Conservation (phyloP, 768 basidiomycete species). For the Clitopilus hobsonii region DNA sequence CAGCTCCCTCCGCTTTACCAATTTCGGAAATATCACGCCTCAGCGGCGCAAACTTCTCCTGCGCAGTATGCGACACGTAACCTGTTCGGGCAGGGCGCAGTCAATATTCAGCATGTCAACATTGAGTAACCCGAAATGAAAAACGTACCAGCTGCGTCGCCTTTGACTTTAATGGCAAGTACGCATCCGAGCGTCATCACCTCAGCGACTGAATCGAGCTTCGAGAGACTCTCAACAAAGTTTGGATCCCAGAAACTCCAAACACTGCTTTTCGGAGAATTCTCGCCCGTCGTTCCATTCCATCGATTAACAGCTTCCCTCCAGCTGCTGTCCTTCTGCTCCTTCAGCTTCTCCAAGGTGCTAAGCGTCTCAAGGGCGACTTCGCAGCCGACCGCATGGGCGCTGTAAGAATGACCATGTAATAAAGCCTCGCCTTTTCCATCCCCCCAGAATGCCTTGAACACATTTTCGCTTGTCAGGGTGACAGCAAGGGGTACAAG, state of each 20-base stretch:
- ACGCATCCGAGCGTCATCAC: constrained; percentile 89
- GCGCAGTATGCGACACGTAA: constrained; percentile 62
- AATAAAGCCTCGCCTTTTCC: constrained; percentile 82
- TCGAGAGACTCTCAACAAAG: constrained; percentile 65
- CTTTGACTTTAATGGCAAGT: constrained; percentile 70
- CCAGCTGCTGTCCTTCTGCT: constrained; percentile 48
- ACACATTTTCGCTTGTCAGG: constrained; percentile 75
- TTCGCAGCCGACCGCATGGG: constrained; percentile 89
- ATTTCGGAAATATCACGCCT: constrained; percentile 19
- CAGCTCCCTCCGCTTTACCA: constrained; percentile 7
- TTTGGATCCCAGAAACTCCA: constrained; percentile 90
- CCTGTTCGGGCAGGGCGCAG: constrained; percentile 25
- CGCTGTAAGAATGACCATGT: constrained; percentile 96
- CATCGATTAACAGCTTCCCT: constrained; percentile 54
- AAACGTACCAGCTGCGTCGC: constrained; percentile 46
- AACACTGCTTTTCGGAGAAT: constrained; percentile 21
- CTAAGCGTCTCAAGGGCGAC: constrained; percentile 81
- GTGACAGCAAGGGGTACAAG: constrained; percentile 84
- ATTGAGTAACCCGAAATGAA: neutral
- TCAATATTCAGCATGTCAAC: neutral
- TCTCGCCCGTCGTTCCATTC: constrained; percentile 22
- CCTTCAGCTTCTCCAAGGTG: constrained; percentile 49
- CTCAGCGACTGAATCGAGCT: constrained; percentile 52
- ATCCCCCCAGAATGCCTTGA: constrained; percentile 70
- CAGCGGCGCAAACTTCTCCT: constrained; percentile 52